Evolutionary conservation across 2,329 filamentous ascomycete species (phyloP).

Genomic region (Stemphylium lycopersici): DNA sequence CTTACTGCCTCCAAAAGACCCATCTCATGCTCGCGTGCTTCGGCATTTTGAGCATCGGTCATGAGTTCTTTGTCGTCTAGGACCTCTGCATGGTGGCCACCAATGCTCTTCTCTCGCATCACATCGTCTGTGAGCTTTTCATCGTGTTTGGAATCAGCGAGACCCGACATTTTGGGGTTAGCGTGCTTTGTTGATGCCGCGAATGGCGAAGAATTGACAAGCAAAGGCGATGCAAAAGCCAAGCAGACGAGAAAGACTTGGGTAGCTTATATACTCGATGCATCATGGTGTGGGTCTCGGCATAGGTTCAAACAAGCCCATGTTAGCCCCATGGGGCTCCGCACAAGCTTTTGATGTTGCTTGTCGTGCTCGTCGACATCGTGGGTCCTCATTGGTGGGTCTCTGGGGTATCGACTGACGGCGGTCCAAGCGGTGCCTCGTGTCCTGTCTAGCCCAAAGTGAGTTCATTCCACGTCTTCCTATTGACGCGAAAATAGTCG

Average conservation of each 20-base stretch:
- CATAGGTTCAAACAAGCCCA: slow-evolving; percentile 6
- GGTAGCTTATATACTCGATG: slow-evolving; percentile 17
- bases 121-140: slow-evolving; percentile 1
- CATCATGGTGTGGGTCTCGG: slow-evolving; percentile 7
- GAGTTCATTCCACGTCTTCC: slow-evolving; percentile 5
- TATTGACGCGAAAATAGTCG: slow-evolving; percentile 14
- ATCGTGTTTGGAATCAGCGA: slow-evolving; percentile 10
- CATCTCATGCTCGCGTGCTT: slow-evolving; percentile 61
- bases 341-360: slow-evolving; percentile 22
- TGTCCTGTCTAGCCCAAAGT: slow-evolving; percentile 1
- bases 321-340: slow-evolving; percentile 26
- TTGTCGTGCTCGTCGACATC: slow-evolving; percentile 8
- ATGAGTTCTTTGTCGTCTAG: slow-evolving; percentile 30
- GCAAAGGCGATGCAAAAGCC: slow-evolving; percentile 8
- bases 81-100: slow-evolving; percentile 17
- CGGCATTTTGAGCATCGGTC: slow-evolving; percentile 59
- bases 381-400: slow-evolving; percentile 17
- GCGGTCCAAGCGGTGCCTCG: slow-evolving; percentile 6
- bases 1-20: slow-evolving; percentile 55
- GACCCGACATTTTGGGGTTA: slow-evolving; percentile 15
- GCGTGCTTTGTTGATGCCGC: slow-evolving; percentile 9
- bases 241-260: slow-evolving; percentile 2
- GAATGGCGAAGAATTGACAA: slow-evolving; percentile 15
- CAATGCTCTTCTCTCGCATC: slow-evolving; percentile 7
- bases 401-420: neutral